A percentile compares a stretch with the other conserved stretches of the same genome.
Evolutionary conservation across 83 land plant species (phyloP).

Genomic region (Larix sibirica): DNA sequence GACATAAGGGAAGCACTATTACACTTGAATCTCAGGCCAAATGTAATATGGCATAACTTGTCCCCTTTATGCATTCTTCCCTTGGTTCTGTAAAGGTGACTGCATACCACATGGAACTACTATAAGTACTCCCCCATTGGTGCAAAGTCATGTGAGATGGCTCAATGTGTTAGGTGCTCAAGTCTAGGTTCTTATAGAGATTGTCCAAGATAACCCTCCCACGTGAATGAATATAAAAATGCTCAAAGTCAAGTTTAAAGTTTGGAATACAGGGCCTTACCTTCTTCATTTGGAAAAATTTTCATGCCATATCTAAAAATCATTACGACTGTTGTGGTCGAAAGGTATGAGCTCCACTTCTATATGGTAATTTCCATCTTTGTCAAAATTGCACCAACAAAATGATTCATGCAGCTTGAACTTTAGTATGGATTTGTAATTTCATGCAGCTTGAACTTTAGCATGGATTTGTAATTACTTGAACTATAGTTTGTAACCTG

Average conservation of each 20-base stretch:
- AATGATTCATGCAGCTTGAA: neutral
- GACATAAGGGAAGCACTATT: conserved; percentile 3
- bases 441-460: neutral
- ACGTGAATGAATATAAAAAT: conserved; percentile 25
- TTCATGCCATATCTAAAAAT: neutral
- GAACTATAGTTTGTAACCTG: neutral
- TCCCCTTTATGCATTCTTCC: conserved; percentile 21
- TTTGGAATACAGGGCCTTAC: conserved; percentile 18
- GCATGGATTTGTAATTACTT: neutral
- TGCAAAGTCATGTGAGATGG: conserved; percentile 19
- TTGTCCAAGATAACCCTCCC: conserved; percentile 24
- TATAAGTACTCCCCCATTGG: conserved; percentile 20
- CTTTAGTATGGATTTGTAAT: neutral
- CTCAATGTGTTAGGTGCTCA: conserved; percentile 17
- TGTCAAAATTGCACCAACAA: too few species aligned
- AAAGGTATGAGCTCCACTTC: too few species aligned
- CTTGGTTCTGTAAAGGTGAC: conserved; percentile 18
- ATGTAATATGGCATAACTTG: conserved; percentile 20
- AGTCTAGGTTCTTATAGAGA: conserved; percentile 17
- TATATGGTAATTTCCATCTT: too few species aligned
- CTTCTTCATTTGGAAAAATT: conserved; percentile 15
- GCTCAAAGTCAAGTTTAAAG: conserved; percentile 22
- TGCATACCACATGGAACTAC: conserved; percentile 23
- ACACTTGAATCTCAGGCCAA: conserved; percentile 24
- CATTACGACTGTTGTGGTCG: too few species aligned